Base-by-base conservation (phyloP, 106 monocot species). In the Iris macrosiphon region DNA sequence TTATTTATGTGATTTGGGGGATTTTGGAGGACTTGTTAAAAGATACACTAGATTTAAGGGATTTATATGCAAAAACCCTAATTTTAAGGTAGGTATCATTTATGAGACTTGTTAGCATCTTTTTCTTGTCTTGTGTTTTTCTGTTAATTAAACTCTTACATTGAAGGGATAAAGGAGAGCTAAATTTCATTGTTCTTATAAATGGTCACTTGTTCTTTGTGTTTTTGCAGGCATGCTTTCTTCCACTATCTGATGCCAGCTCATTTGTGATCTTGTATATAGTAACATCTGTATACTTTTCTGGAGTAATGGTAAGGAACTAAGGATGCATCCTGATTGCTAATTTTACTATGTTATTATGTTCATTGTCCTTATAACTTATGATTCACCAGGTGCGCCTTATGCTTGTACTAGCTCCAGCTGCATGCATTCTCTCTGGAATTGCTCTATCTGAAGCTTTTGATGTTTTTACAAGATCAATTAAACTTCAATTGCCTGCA, bases 361-460 rank as follows among this genome's bases (percentile, higher is more conserved):
- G 21, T 28, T 52, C 40, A 15, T 62, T 32, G 3, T 23, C 47
- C 34, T 68, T 18, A 60, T 45, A 39, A 64, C 29, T 47, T 27
- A 56, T 66, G 18, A 26, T 38, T 37, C 39, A 50, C 12, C 58
- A 96, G 96, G 96, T 96, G 50, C 85, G 96, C 1, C 96, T 96
- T 68, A 96, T 96, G 96, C 96, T 96, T 74, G 96, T 96, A 11
- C 71, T 96, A 47, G 96, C 96, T 59, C 96, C 96, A 32, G 96
- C 96, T 64, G 96, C 96, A 37, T 96, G 96, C 64, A 81, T 96
- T 45, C 69, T 87, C 69, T 96, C 96, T 60, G 96, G 96, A 55
- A 96, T 96, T 72, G 96, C 96, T 46, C 79, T 96, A 47, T 96
- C 96, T 29, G 90, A 90, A 42, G 65, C 79, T 58, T 90, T 90